phyloP scores from a whole-genome alignment of 164 flowering plant genomes.

The Malania oleifera region DNA sequence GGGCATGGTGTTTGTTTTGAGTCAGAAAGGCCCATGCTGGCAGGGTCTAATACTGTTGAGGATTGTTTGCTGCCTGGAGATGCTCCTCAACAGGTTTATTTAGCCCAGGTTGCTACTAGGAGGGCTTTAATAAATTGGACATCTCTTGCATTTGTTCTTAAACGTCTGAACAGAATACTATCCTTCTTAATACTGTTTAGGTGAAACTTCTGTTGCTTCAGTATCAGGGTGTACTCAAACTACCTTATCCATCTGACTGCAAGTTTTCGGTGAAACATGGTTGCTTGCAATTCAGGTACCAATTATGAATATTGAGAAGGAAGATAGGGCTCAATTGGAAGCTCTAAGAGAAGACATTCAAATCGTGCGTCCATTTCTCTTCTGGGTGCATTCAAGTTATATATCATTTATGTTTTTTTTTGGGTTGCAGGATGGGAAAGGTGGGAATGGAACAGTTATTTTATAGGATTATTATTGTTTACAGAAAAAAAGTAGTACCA shows the following conservation, averaged over 20 bases:
- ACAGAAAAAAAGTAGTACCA: too few species aligned
- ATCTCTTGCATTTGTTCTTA: not conserved
- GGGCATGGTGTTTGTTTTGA: constrained; percentile 16
- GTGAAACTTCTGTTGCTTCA: not conserved
- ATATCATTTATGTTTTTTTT: not conserved
- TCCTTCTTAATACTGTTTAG: not conserved
- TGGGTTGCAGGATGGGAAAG: too few species aligned
- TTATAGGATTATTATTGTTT: too few species aligned
- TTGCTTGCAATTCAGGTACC: constrained; percentile 52
- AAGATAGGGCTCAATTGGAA: constrained; percentile 57
- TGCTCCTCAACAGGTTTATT: constrained; percentile 51
- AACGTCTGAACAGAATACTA: not conserved
- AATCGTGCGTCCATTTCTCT: constrained; percentile 32
- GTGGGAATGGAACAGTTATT: too few species aligned
- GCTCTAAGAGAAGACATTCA: constrained; percentile 57
- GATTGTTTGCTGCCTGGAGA: constrained; percentile 20
- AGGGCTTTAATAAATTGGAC: not conserved
- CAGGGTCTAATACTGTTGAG: constrained; percentile 18
- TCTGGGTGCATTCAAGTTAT: not conserved
- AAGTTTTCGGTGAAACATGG: not conserved
- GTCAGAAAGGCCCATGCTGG: constrained; percentile 17
- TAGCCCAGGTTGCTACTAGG: constrained; percentile 65
- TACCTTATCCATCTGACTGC: not conserved
- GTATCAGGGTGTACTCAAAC: not conserved
- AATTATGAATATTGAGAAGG: constrained; percentile 51